Evolutionary conservation across 176 grass and related monocot species (phyloP).

Genomic region (sorghum (Sorghum bicolor)): Sorghum_bicolor_NCBIv3 NC_012879.2:8302001-8302500

Average conservation of each 20-base stretch:
- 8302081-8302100: constrained; percentile 44
- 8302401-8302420: constrained; percentile 19
- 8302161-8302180: background rate
- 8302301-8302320: background rate
- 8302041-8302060: constrained; percentile 60
- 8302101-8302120: background rate
- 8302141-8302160: background rate
- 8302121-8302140: background rate
- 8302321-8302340: background rate
- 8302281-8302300: background rate
- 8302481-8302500: constrained; percentile 52
- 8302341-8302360: background rate
- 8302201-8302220: background rate
- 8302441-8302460: constrained; percentile 84
- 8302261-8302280: background rate
- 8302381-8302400: background rate
- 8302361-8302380: background rate
- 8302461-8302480: constrained; percentile 95
- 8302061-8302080: constrained; percentile 78
- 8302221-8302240: background rate
- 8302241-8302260: background rate
- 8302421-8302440: constrained; percentile 92
- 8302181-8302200: background rate
- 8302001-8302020: constrained; percentile 86
- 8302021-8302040: constrained; percentile 81